A percentile compares a stretch with the other conserved stretches of the same genome.
These are phyloP conservation scores for Xylaria sp. DNA, from an alignment of 2,329 filamentous ascomycete species.

Conservation along the genomic window DNA sequence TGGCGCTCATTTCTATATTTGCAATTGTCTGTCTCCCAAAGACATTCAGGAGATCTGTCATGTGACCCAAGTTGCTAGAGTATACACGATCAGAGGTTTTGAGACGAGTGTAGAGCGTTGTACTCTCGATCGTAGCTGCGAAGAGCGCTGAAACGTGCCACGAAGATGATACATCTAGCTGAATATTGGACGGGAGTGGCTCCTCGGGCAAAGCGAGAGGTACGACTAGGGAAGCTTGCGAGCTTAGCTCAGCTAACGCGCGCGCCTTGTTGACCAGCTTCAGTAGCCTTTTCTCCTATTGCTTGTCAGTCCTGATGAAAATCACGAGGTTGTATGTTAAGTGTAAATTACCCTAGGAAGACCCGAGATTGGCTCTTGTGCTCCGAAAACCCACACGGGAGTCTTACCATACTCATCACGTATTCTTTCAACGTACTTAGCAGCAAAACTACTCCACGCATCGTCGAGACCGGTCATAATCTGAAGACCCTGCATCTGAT, in stretches of 20 bases:
- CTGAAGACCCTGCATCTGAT: conserved; percentile 90
- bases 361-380: conserved; percentile 70
- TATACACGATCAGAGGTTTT: conserved; percentile 55
- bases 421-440: conserved; percentile 78
- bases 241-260: conserved; percentile 74
- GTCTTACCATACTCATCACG: conserved; percentile 92
- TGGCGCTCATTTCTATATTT: conserved; percentile 75
- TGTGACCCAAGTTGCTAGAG: conserved; percentile 66
- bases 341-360: conserved; percentile 60
- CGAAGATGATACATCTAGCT: conserved; percentile 69
- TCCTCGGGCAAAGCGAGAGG: conserved; percentile 75
- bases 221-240: conserved; percentile 79
- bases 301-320: conserved; percentile 15
- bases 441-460: conserved; percentile 82
- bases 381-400: conserved; percentile 86
- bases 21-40: conserved; percentile 85
- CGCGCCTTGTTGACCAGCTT: conserved; percentile 79
- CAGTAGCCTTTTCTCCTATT: conserved; percentile 69
- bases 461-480: conserved; percentile 77
- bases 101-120: conserved; percentile 80
- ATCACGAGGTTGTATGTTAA: background rate
- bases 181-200: conserved; percentile 66
- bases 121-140: conserved; percentile 79
- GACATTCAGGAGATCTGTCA: conserved; percentile 75
- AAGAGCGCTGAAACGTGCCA: conserved; percentile 88